Conservation (phyloP, 73 alveolate species). For the Paramecium caudatum region DNA sequence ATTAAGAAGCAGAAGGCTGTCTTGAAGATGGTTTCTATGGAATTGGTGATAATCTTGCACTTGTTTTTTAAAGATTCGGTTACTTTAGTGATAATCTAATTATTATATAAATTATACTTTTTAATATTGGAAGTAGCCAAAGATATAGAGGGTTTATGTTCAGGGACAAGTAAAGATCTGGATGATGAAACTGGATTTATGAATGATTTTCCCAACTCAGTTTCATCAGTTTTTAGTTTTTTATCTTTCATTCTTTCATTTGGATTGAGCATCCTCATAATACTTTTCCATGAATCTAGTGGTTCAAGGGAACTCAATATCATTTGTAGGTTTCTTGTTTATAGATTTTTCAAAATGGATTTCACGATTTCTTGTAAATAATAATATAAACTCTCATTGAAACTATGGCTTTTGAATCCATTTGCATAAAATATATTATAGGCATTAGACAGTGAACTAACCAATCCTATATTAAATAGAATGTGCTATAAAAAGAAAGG, state of each 20-base stretch:
- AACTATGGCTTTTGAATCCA: conserved; percentile 26
- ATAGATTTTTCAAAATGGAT: not conserved
- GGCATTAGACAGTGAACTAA: conserved; percentile 20
- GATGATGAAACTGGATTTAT: not conserved
- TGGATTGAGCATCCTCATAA: not conserved
- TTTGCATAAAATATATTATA: conserved; percentile 16
- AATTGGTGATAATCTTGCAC: too few species aligned
- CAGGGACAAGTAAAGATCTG: not conserved
- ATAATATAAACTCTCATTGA: not conserved
- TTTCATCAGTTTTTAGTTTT: not conserved
- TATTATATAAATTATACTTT: not conserved
- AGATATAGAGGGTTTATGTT: not conserved
- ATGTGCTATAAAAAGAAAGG: not conserved
- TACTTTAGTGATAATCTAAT: not conserved
- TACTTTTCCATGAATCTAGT: conserved; percentile 27
- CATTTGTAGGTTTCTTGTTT: not conserved
- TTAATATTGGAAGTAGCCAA: not conserved
- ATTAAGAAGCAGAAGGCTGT: too few species aligned
- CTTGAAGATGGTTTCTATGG: too few species aligned
- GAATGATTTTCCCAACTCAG: not conserved
- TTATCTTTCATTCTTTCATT: not conserved
- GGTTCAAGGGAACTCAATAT: conserved; percentile 1
- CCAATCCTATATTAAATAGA: conserved; percentile 29
- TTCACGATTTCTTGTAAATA: not conserved
- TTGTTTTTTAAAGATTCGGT: not conserved